A percentile compares a stretch with the other conserved stretches of the same genome.
These are phyloP conservation scores for Leucaena leucocephala DNA, from an alignment of 306 rosid genomes.

Conservation along the genomic window DNA sequence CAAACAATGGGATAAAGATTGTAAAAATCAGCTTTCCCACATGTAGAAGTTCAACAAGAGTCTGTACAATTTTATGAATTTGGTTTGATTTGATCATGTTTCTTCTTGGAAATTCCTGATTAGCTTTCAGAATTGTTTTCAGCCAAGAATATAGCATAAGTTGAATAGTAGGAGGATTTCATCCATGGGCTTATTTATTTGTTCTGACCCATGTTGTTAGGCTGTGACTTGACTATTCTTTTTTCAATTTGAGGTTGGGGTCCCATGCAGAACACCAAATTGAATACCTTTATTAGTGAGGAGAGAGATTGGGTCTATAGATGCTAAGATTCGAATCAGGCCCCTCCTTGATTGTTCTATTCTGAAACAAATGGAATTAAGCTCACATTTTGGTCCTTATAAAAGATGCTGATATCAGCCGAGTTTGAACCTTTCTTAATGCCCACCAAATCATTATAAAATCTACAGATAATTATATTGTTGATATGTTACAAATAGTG, in stretches of 20 bases:
- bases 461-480: not conserved
- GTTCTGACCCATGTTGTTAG: too few relatives aligned
- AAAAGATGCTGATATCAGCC: not conserved
- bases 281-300: not conserved
- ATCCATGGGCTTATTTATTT: not conserved
- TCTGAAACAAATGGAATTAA: not conserved
- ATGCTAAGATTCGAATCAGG: not conserved
- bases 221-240: slow-evolving; percentile 7
- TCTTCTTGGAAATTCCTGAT: not conserved
- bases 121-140: not conserved
- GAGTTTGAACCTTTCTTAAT: not conserved
- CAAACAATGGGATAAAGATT: slow-evolving; percentile 14
- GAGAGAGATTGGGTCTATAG: too few relatives aligned
- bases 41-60: not conserved
- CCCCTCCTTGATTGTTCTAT: slow-evolving; percentile 29
- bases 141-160: slow-evolving; percentile 1
- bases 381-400: not conserved
- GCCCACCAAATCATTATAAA: not conserved
- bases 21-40: slow-evolving; percentile 10
- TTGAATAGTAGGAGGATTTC: not conserved
- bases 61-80: not conserved
- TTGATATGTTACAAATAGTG: too few relatives aligned
- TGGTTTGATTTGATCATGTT: slow-evolving; percentile 26
- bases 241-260: slow-evolving; percentile 30
- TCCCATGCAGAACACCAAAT: slow-evolving; percentile 25